Base-by-base conservation (phyloP, 73 alveolate genomes). In the Tetrahymena borealis region DNA sequence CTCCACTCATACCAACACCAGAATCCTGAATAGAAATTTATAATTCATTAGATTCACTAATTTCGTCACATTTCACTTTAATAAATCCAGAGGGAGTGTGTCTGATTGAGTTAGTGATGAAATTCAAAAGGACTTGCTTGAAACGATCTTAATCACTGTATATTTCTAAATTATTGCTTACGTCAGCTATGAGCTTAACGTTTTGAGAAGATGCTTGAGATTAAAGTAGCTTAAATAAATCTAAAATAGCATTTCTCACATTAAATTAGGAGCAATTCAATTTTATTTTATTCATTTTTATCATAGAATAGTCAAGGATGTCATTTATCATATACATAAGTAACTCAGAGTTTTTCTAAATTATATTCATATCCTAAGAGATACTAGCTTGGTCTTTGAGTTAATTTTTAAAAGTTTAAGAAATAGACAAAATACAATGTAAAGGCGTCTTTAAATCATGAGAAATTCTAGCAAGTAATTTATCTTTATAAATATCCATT, bases 401-500 rank as follows among this genome's bases (percentile, higher is more conserved):
- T 13, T 15, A 3, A 60, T 60, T 60, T n/a, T 60, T 60, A 60
- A 60, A 60, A 6, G n/a, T 60, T 60, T 60, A 20, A 20, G 85
- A 60, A 28, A 60, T 60, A 13, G 85, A 60, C 15, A 60, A 60
- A 60, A 79, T 79, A n/a, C 91, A 36, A 11, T 79, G 20, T 79
- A 79, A 38, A 36, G 91, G 91, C n/a, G 91, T 79, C 32, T 79
- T 79, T 33, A 79, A 38, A 79, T 79, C 91, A 79, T 79, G 91
- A 79, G 77, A 36, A 79, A 79, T 38, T 16, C 77, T 79, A 24
- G 91, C 91, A 6, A 79, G 91, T 18, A 79, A 79, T 36, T 79
- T 36, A 32, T 79, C 91, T 11, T 79, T 79, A 32, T 79, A 79
- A 36, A 79, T 5, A 31, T 79, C 32, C 77, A 79, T 33, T 79